Evolutionary conservation across 352 stramenopile genomes (phyloP), one percentile per base, ranked within the genome.

Genomic region (Phytopythium vexans): DNA sequence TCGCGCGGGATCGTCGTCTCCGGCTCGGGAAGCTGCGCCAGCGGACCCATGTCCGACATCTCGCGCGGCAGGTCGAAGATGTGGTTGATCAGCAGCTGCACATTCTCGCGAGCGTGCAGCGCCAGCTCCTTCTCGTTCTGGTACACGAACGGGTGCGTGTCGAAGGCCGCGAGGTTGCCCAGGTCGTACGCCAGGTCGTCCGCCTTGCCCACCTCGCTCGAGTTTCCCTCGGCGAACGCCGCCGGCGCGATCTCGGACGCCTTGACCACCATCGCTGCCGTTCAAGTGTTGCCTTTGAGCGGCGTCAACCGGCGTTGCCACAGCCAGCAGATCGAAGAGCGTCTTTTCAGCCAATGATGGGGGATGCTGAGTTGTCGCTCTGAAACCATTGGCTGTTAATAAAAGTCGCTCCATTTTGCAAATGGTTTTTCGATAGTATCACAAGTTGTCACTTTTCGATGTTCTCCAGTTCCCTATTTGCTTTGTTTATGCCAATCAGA

Each of bases 41-140:
- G 61, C 14, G 94, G 85, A 1, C 95, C 95, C 62, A 96, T 90
- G 68, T 98, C 95, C 52, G 90, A 97, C 66, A 86, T 88, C 58
- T 98, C 86, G 32, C 72, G 92, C 1, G 93, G 93, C 44, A 98
- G 60, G 36, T 91, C 81, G 60, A 97, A 96, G 52, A 98, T 85
- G 52, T 88, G 85, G 68, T 88, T 86, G 56, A 99, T 80, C 45
- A 99, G 60, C 46, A 98, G 82, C 64, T 98, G 92, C 49, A 96
- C 94, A 52, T 97, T 98, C 60, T 97, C 86, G 15, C 77, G 78
- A 32, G 95, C 91, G 58, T 97, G 88, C 38, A 91, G 58, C 4
- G 95, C 74, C 41, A 99, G 67, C 41, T 94, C 78, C 61, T 98
- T 96, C 55, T 96, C 85, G 66, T 73, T 88, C 68, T 77, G 59